Base-by-base conservation (phyloP, 176 grass and related monocot species). In the Echinochloa phyllopogon region DNA sequence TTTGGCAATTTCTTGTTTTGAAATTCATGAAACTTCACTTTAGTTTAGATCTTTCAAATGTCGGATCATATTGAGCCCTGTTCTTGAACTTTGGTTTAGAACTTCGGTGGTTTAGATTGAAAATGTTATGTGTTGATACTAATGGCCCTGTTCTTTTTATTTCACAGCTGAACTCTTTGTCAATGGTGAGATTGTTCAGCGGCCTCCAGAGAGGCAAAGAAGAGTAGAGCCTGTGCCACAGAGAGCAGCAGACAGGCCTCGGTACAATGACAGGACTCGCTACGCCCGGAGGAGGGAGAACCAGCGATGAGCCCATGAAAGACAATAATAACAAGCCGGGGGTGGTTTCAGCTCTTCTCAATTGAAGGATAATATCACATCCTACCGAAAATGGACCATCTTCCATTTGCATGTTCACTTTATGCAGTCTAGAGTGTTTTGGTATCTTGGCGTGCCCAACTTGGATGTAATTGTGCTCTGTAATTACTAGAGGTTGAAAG, bases 171-270 rank as follows among this genome's bases (percentile, higher is more conserved):
- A 99, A 40, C 89, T 99, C 25, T 92, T 99, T 84, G 90, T 88
- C 8, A 94, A 99, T 55, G 97, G 96, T 51, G 91, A 96, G 86
- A 94, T 99, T 75, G 86, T 96, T 69, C 94, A 94, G 73, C 92
- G 94, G 78, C 23, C 91, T 16, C 97, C 91, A 1, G 96, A 99
- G 78, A 94, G 97, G 74, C 97, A 96, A 78, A 91, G 94, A 65
- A 94, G 91, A 70, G 92, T 99, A 13, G 96, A 99, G n/a, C 89
- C 92, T 47, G 89, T 92, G 37, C 92, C 90, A 11, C 94, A 99
- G 40, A 94, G 97, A 72, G 65, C 83, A 18, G 58, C 92, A 33
- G 96, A 95, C 21, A 93, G 94, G 82, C 91, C 96, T 42, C 82
- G 96, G 79, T 90, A 98, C 81, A 98, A 92, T 56, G 93, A 98